Conservation (phyloP, 306 rosid genomes). For the Lathyrus aphaca region DNA sequence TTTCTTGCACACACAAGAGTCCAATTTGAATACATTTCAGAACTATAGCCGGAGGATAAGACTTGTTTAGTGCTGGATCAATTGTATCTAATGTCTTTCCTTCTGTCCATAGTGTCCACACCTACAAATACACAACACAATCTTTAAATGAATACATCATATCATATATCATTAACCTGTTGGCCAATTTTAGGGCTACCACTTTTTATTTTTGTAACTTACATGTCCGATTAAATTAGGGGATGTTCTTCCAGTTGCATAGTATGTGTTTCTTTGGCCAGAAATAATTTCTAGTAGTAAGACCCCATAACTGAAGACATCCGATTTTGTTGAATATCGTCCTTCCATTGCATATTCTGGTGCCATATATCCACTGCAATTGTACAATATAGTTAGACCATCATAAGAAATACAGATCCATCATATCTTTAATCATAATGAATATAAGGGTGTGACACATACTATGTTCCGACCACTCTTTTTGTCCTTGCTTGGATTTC, state of each 20-base stretch:
- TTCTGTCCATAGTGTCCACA: conserved; percentile 65
- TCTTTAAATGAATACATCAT: not conserved
- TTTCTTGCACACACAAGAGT: conserved; percentile 61
- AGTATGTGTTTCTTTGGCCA: conserved; percentile 35
- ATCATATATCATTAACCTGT: not conserved
- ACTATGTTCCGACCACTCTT: conserved; percentile 60
- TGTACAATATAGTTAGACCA: not conserved
- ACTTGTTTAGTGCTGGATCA: conserved; percentile 40
- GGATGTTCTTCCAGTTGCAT: conserved; percentile 20
- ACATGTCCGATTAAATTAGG: conserved; percentile 45
- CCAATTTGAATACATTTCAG: conserved; percentile 60
- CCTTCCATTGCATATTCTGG: conserved; percentile 58
- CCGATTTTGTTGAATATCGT: conserved; percentile 47
- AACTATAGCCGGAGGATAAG: conserved; percentile 32
- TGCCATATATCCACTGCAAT: conserved; percentile 48
- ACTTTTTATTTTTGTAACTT: conserved; percentile 13
- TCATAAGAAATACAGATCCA: not conserved
- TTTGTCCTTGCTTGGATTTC: conserved; percentile 41
- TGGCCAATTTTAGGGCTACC: not conserved
- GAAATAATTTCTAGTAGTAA: conserved; percentile 42
- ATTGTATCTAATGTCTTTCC: conserved; percentile 45
- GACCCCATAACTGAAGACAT: conserved; percentile 54
- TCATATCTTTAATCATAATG: not conserved
- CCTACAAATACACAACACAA: conserved; percentile 41
- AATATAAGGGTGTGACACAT: conserved; percentile 13